Evolutionary conservation across 768 basidiomycete species (phyloP).

Genomic region (Mycena rebaudengoi): DNA sequence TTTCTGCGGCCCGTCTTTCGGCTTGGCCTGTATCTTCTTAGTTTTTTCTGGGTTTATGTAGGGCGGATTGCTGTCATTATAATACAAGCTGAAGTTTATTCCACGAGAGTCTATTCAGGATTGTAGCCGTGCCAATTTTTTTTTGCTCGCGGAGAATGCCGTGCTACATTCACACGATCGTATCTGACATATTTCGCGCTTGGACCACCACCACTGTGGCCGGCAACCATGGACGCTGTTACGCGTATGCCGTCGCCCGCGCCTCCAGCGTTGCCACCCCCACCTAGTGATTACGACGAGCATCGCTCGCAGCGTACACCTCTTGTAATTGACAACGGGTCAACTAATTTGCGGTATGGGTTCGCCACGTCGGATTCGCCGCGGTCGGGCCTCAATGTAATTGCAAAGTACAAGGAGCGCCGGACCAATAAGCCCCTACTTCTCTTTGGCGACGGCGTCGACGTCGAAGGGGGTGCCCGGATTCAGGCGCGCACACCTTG

Average conservation of each 20-base stretch:
- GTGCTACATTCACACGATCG: neutral
- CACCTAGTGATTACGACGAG: conserved; percentile 55
- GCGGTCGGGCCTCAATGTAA: conserved; percentile 70
- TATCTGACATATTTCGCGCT: neutral
- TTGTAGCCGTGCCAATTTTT: too few species aligned
- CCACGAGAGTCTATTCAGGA: too few species aligned
- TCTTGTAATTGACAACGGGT: conserved; percentile 90
- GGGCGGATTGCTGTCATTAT: too few species aligned
- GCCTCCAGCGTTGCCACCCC: conserved; percentile 43
- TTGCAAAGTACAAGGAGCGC: conserved; percentile 91
- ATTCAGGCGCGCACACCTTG: conserved; percentile 84
- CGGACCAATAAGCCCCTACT: conserved; percentile 83
- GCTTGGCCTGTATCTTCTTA: too few species aligned
- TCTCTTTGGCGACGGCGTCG: conserved; percentile 89
- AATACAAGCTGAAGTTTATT: too few species aligned
- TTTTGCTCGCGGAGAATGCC: too few species aligned
- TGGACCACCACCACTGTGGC: too few species aligned
- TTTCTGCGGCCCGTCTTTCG: too few species aligned
- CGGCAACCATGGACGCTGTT: conserved; percentile 11
- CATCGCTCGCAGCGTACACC: conserved; percentile 64
- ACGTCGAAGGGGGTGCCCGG: conserved; percentile 85
- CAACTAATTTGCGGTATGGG: conserved; percentile 84
- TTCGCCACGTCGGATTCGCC: conserved; percentile 73
- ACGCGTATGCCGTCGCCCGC: conserved; percentile 32
- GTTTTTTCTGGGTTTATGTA: too few species aligned